These are phyloP conservation scores for Adenanthera pavonina DNA, from an alignment of 306 rosid genomes.

Conservation along the genomic window DNA sequence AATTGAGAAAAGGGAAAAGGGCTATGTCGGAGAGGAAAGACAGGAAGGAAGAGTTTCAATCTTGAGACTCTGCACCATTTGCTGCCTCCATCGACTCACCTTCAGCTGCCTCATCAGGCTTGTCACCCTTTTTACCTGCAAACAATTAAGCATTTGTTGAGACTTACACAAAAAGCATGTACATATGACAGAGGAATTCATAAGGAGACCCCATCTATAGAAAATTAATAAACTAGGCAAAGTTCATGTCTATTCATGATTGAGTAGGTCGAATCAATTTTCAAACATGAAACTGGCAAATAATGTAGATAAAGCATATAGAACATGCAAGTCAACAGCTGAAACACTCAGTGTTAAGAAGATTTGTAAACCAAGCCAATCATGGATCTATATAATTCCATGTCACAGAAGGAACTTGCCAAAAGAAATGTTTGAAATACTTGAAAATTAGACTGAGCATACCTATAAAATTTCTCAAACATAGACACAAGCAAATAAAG, in stretches of 20 bases:
- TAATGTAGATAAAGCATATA: not conserved
- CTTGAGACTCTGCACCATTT: slow-evolving; percentile 61
- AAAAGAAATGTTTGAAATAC: not conserved
- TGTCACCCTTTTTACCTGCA: slow-evolving; percentile 82
- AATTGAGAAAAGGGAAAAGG: slow-evolving; percentile 41
- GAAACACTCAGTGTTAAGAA: too few relatives aligned
- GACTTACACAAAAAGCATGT: not conserved
- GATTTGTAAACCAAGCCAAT: too few relatives aligned
- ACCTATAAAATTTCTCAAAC: not conserved
- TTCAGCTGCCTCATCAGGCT: slow-evolving; percentile 58
- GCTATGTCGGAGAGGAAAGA: not conserved
- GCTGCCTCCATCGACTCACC: slow-evolving; percentile 68
- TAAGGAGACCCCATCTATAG: not conserved
- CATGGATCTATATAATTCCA: too few relatives aligned
- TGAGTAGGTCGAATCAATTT: not conserved
- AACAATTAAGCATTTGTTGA: not conserved
- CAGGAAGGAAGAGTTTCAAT: slow-evolving; percentile 39
- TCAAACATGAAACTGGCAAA: not conserved
- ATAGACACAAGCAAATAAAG: not conserved
- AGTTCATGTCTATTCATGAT: too few relatives aligned
- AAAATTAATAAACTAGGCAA: too few relatives aligned
- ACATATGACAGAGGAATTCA: not conserved
- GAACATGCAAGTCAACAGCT: too few relatives aligned
- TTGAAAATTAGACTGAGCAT: too few relatives aligned
- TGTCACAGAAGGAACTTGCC: not conserved